phyloP scores from a whole-genome alignment of 768 basidiomycete genomes.

The Boletus patriciae region DNA sequence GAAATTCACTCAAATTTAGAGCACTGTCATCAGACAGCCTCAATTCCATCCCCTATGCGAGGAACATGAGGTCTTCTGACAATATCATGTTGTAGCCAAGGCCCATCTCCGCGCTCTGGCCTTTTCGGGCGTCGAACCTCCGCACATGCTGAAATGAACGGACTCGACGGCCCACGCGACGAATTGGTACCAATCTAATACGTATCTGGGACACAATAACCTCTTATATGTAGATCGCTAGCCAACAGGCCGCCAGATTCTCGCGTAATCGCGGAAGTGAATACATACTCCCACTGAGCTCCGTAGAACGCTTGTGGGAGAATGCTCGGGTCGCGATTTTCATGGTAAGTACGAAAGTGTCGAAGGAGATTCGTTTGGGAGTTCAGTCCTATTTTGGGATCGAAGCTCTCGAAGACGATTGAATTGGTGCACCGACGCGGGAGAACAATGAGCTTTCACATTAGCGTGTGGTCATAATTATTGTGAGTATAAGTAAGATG shows the following conservation, averaged over 20 bases:
- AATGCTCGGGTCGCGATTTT: slow-evolving; percentile 4
- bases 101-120: slow-evolving; percentile 30
- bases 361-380: not conserved
- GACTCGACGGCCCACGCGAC: slow-evolving; percentile 22
- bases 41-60: slow-evolving; percentile 7
- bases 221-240: slow-evolving; percentile 26
- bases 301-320: slow-evolving; percentile 1
- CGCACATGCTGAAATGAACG: slow-evolving; percentile 30
- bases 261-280: slow-evolving; percentile 35
- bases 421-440: slow-evolving; percentile 1
- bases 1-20: slow-evolving; percentile 17
- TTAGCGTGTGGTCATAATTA: slow-evolving; percentile 8
- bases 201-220: slow-evolving; percentile 19
- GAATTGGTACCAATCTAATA: slow-evolving; percentile 15
- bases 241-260: slow-evolving; percentile 10
- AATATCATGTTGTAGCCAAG: slow-evolving; percentile 14
- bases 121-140: slow-evolving; percentile 30
- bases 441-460: not conserved
- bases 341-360: not conserved
- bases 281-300: slow-evolving; percentile 7
- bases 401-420: slow-evolving; percentile 3
- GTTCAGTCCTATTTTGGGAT: slow-evolving; percentile 1
- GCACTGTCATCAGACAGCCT: slow-evolving; percentile 4
- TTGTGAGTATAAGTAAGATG: not conserved
- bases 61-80: slow-evolving; percentile 21